Percentiles rank a stretch among this genome's conserved stretches.
These are phyloP conservation scores for Kodamaea fungicola DNA, from an alignment of 1,139 yeast genomes.

Conservation along the genomic window DNA sequence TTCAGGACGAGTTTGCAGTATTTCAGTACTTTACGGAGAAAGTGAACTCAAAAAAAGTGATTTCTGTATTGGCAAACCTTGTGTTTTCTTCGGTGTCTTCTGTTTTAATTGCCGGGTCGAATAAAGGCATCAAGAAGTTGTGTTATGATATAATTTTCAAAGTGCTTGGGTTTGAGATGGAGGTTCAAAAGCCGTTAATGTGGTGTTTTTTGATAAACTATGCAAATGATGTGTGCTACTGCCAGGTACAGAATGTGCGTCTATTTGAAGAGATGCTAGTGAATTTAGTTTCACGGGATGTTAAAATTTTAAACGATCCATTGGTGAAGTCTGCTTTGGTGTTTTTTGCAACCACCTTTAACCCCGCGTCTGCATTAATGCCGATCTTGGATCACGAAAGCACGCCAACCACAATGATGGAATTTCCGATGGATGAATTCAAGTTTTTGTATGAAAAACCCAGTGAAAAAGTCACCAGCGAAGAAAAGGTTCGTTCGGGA, in stretches of 20 bases:
- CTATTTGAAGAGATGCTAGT: conserved; percentile 20
- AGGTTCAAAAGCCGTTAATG: conserved; percentile 12
- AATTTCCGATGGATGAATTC: conserved; percentile 13
- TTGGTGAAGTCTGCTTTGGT: conserved; percentile 23
- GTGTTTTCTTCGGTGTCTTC: conserved; percentile 16
- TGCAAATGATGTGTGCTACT: conserved; percentile 30
- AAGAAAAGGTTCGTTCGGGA: conserved; percentile 3
- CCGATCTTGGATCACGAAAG: not conserved
- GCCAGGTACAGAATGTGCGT: conserved; percentile 21
- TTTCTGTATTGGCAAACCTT: conserved; percentile 15
- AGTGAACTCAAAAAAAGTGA: conserved; percentile 12
- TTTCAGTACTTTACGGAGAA: conserved; percentile 10
- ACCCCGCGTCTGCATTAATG: conserved; percentile 4
- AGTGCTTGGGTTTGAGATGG: conserved; percentile 10
- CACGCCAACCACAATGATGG: conserved; percentile 2
- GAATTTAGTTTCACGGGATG: conserved; percentile 12
- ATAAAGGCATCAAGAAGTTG: conserved; percentile 4
- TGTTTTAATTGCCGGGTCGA: conserved; percentile 10
- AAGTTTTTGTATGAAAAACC: conserved; percentile 13
- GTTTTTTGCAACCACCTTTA: conserved; percentile 24
- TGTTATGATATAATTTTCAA: conserved; percentile 8
- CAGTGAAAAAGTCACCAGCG: not conserved
- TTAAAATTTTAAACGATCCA: conserved; percentile 13
- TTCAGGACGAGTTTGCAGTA: conserved; percentile 18
- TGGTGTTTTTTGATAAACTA: conserved; percentile 30